Percentiles rank a stretch among this genome's conserved stretches.
These are phyloP conservation scores for Globisporangium nunn DNA, from an alignment of 352 stramenopile species.

Conservation along the genomic window DNA sequence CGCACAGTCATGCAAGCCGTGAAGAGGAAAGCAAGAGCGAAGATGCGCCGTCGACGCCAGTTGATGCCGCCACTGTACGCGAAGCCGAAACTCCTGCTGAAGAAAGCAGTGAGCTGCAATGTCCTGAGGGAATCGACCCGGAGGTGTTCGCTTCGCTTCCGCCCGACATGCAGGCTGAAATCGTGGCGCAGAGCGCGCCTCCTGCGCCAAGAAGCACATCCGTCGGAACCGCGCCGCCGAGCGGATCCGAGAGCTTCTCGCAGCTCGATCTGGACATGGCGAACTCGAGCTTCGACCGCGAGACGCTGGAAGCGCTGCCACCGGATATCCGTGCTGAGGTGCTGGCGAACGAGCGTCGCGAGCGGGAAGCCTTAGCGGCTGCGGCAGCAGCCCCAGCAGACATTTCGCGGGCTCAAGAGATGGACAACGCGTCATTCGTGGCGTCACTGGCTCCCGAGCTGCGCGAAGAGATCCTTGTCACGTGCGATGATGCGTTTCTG, in stretches of 20 bases:
- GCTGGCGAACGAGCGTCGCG: conserved; percentile 93
- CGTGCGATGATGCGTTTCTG: conserved; percentile 93
- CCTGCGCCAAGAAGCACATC: no score
- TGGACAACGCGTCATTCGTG: conserved; percentile 98
- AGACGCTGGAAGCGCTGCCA: conserved; percentile 94
- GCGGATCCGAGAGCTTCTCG: conserved; percentile 54
- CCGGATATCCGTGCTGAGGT: conserved; percentile 96
- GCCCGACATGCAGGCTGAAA: conserved; percentile 95
- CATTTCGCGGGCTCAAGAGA: conserved; percentile 94
- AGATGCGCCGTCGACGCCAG: conserved; percentile 1
- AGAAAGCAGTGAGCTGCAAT: conserved; percentile 32
- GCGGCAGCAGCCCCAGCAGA: conserved; percentile 77
- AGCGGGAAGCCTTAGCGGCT: conserved; percentile 75
- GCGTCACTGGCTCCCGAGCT: conserved; percentile 94
- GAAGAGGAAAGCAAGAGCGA: conserved; percentile 22
- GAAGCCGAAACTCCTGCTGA: background rate
- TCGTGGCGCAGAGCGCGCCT: conserved; percentile 72
- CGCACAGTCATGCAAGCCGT: background rate
- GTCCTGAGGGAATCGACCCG: conserved; percentile 93
- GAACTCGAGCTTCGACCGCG: conserved; percentile 90
- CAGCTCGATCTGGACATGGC: conserved; percentile 81
- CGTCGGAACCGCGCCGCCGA: conserved; percentile 9
- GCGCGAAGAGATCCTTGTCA: conserved; percentile 95
- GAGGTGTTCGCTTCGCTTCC: conserved; percentile 96
- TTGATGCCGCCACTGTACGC: no score